These are phyloP conservation scores for Neopestalotiopsis clavispora DNA, from an alignment of 2,329 filamentous ascomycete genomes.

Conservation along the genomic window DNA sequence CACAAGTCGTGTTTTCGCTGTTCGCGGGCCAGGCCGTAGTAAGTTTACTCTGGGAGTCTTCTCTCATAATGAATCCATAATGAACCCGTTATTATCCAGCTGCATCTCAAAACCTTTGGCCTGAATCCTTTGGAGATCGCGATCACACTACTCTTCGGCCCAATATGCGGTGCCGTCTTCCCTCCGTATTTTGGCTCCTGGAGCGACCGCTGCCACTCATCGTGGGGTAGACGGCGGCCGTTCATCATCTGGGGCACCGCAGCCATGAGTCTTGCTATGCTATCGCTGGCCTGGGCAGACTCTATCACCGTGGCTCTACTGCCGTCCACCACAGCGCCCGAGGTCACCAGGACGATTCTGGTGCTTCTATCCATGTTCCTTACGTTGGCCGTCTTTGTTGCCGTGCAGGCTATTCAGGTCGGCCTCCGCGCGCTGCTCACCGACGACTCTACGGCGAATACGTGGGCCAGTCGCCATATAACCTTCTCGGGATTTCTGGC, in stretches of 20 bases:
- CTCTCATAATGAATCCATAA: background rate
- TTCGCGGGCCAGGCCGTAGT: conserved; percentile 13
- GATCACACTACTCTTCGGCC: background rate
- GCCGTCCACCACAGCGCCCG: background rate
- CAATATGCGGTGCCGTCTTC: conserved; percentile 11
- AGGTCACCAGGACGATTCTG: background rate
- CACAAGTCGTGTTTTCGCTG: conserved; percentile 5
- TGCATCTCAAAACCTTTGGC: conserved; percentile 9
- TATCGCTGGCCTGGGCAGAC: conserved; percentile 8
- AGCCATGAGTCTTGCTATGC: conserved; percentile 2
- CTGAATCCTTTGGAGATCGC: conserved; percentile 6
- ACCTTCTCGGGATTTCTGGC: background rate
- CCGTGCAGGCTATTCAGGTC: conserved; percentile 9
- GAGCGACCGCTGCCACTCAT: conserved; percentile 11
- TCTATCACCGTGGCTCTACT: background rate
- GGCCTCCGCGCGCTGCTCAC: conserved; percentile 9
- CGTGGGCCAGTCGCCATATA: conserved; percentile 10
- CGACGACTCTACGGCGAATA: conserved; percentile 1
- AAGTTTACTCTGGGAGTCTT: background rate
- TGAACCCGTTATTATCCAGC: background rate
- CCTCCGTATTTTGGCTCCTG: conserved; percentile 12
- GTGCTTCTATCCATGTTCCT: background rate
- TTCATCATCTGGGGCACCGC: conserved; percentile 11
- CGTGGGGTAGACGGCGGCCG: conserved; percentile 9
- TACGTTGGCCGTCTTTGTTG: conserved; percentile 1